These are phyloP conservation scores for Auriculariales sp. DNA, from an alignment of 768 basidiomycete genomes.

Conservation along the genomic window DNA sequence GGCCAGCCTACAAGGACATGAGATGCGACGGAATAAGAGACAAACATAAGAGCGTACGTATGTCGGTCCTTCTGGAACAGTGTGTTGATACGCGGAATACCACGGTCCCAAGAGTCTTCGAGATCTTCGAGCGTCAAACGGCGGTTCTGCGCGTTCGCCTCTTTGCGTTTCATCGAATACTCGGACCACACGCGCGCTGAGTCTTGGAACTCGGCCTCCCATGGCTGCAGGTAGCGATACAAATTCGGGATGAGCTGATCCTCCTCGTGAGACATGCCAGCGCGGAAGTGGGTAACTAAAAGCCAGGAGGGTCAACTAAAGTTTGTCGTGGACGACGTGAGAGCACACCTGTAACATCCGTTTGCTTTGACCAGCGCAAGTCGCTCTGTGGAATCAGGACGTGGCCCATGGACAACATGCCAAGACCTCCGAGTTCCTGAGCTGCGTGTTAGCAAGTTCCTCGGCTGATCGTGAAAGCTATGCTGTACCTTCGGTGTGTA, in stretches of 20 bases:
- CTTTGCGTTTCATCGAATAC: slow-evolving; percentile 98
- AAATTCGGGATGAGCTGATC: slow-evolving; percentile 93
- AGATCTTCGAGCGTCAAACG: slow-evolving; percentile 93
- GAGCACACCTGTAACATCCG: slow-evolving; percentile 69
- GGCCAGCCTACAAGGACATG: slow-evolving; percentile 41
- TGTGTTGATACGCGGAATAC: slow-evolving; percentile 97
- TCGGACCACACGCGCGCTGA: slow-evolving; percentile 99
- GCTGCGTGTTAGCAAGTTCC: slow-evolving; percentile 2
- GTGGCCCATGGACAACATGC: slow-evolving; percentile 99
- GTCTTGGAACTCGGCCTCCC: slow-evolving; percentile 96
- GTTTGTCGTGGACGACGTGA: neutral
- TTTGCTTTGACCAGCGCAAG: slow-evolving; percentile 95
- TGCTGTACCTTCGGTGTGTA: slow-evolving; percentile 74
- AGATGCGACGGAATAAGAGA: slow-evolving; percentile 55
- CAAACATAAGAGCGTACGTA: slow-evolving; percentile 35
- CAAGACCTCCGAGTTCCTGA: slow-evolving; percentile 88
- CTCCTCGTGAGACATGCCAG: slow-evolving; percentile 94
- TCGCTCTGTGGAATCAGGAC: slow-evolving; percentile 97
- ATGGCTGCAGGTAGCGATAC: slow-evolving; percentile 92
- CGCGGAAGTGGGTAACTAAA: slow-evolving; percentile 92
- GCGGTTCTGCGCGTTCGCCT: slow-evolving; percentile 97
- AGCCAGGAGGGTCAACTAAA: slow-evolving; percentile 1
- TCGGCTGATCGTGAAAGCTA: neutral
- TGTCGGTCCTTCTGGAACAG: slow-evolving; percentile 98
- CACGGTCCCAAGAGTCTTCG: slow-evolving; percentile 97